A percentile compares a stretch with the other conserved stretches of the same genome.
These are phyloP conservation scores for Areca catechu DNA, from an alignment of 176 grass and related monocot species.

Conservation along the genomic window DNA sequence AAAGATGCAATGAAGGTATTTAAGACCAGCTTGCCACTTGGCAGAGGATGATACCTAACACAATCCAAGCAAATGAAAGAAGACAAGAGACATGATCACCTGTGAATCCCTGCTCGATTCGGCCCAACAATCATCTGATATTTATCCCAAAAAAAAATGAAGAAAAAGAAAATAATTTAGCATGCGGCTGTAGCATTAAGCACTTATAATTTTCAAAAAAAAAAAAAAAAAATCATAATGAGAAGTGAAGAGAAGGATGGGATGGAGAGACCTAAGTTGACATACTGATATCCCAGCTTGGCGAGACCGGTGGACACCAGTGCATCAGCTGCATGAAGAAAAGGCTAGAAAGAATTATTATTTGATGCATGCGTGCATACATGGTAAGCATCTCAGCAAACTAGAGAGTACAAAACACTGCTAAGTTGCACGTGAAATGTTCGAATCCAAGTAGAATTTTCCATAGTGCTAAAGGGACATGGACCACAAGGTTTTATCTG, in stretches of 20 bases:
- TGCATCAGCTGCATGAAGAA: slow-evolving; percentile 31
- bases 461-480: too few species aligned
- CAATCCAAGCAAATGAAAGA: neutral
- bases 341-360: neutral
- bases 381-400: too few species aligned
- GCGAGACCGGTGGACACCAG: slow-evolving; percentile 37
- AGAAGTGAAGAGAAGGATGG: neutral
- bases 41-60: neutral
- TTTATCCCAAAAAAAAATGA: neutral
- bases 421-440: too few species aligned
- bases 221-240: neutral
- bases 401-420: too few species aligned
- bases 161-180: too few species aligned
- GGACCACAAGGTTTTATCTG: too few species aligned
- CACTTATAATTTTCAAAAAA: neutral
- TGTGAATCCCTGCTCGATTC: slow-evolving; percentile 27
- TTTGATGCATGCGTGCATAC: too few species aligned
- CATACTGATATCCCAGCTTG: slow-evolving; percentile 31
- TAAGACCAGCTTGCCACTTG: neutral
- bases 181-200: too few species aligned
- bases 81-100: neutral
- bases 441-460: too few species aligned
- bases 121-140: slow-evolving; percentile 42
- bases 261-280: slow-evolving; percentile 28
- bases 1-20: neutral